A percentile compares a stretch with the other conserved stretches of the same genome.
Conservation (phyloP, 176 grass and related monocot species). For the Musa troglodytarum region DNA sequence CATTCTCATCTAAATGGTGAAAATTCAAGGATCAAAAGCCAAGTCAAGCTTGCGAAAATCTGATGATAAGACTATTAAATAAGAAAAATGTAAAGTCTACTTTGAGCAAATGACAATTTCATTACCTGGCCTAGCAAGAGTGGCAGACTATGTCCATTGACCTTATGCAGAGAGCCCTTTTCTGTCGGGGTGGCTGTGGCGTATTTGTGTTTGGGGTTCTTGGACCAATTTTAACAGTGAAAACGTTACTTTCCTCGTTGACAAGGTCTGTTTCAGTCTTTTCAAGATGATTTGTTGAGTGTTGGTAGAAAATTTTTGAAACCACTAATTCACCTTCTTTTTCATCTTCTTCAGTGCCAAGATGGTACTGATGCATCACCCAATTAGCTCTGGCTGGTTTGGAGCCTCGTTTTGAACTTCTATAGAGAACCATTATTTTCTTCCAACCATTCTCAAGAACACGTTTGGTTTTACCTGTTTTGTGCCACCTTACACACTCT, state of each 20-base stretch:
- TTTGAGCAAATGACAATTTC: not conserved
- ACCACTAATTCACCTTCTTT: constrained; percentile 56
- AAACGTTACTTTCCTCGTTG: constrained; percentile 27
- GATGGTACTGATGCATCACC: constrained; percentile 93
- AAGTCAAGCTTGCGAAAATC: not conserved
- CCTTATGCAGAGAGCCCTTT: constrained; percentile 29
- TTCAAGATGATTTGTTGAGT: constrained; percentile 30
- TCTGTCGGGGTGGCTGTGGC: constrained; percentile 34
- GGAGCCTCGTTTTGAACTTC: constrained; percentile 31
- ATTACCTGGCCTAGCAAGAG: constrained; percentile 39
- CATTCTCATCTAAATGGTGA: not conserved
- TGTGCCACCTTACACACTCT: constrained; percentile 73
- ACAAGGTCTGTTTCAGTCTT: constrained; percentile 26
- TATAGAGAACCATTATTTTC: constrained; percentile 93
- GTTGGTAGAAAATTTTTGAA: constrained; percentile 66
- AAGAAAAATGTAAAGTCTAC: not conserved
- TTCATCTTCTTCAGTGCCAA: constrained; percentile 61
- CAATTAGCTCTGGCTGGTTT: constrained; percentile 61
- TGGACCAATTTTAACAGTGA: constrained; percentile 41
- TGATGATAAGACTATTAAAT: not conserved
- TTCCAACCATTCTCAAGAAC: constrained; percentile 65
- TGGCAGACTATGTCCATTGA: constrained; percentile 23
- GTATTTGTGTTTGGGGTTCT: constrained; percentile 58
- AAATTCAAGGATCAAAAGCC: not conserved
- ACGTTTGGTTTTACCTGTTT: constrained; percentile 67